Conservation (phyloP, 192 early-diverging fungal species). For the Backusella australiensis region DNA sequence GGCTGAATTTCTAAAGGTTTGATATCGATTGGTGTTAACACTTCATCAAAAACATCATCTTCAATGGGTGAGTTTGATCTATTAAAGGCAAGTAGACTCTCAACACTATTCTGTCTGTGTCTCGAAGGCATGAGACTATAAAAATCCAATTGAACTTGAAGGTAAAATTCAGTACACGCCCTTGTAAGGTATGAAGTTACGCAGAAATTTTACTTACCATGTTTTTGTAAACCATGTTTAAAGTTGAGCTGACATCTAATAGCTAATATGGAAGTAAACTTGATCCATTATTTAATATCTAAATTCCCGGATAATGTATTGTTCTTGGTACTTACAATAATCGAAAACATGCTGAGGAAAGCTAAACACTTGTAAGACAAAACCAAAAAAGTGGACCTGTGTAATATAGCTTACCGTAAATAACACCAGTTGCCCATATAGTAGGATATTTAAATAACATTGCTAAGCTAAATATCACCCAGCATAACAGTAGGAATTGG, state of each 20-base stretch:
- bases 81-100: background rate
- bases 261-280: background rate
- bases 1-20: background rate
- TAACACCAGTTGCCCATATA: background rate
- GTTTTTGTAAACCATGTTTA: background rate
- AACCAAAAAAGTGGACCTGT: background rate
- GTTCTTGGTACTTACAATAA: background rate
- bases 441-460: background rate
- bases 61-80: background rate
- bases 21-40: background rate
- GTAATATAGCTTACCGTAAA: constrained; percentile 5
- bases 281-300: background rate
- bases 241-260: background rate
- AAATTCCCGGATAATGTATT: background rate
- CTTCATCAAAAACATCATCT: background rate
- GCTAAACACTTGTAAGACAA: background rate
- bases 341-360: background rate
- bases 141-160: background rate
- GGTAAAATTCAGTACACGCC: background rate
- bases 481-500: background rate
- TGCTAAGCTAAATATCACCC: background rate
- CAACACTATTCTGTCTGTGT: background rate
- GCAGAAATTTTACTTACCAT: background rate
- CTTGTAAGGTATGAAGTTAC: background rate
- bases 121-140: background rate